These are phyloP conservation scores for Phytophthora pisi DNA, from an alignment of 352 stramenopile genomes.

Conservation along the genomic window DNA sequence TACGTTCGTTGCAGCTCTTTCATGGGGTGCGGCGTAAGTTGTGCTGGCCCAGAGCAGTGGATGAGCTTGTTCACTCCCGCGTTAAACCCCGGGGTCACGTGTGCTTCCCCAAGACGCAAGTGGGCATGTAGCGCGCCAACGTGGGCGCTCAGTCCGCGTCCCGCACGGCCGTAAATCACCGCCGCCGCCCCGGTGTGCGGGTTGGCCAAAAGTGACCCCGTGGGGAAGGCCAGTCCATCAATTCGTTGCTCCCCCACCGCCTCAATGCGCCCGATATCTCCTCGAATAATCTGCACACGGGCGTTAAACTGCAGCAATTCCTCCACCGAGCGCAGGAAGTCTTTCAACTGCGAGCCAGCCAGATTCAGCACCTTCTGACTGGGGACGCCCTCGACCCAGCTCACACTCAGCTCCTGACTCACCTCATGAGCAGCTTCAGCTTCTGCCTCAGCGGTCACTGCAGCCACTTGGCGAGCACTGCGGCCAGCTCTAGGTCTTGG, in stretches of 20 bases:
- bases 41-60: slow-evolving; percentile 56
- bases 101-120: slow-evolving; percentile 38
- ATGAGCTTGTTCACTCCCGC: slow-evolving; percentile 62
- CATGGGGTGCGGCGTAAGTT: slow-evolving; percentile 28
- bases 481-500: slow-evolving; percentile 1
- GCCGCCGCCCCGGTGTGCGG: slow-evolving; percentile 33
- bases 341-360: slow-evolving; percentile 31
- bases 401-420: background rate
- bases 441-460: background rate
- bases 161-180: slow-evolving; percentile 41
- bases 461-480: background rate
- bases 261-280: slow-evolving; percentile 49
- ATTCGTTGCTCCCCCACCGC: slow-evolving; percentile 24
- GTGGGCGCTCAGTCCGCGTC: slow-evolving; percentile 28
- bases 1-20: slow-evolving; percentile 39
- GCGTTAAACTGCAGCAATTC: slow-evolving; percentile 48
- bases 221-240: slow-evolving; percentile 48
- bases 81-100: slow-evolving; percentile 56
- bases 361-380: slow-evolving; percentile 30
- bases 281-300: slow-evolving; percentile 41
- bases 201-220: slow-evolving; percentile 28
- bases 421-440: slow-evolving; percentile 7
- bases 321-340: slow-evolving; percentile 41
- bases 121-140: slow-evolving; percentile 20
- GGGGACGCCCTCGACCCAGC: slow-evolving; percentile 26